These are phyloP conservation scores for Kitagawia praeruptora DNA, from an alignment of 129 eudicot genomes.

Conservation along the genomic window DNA sequence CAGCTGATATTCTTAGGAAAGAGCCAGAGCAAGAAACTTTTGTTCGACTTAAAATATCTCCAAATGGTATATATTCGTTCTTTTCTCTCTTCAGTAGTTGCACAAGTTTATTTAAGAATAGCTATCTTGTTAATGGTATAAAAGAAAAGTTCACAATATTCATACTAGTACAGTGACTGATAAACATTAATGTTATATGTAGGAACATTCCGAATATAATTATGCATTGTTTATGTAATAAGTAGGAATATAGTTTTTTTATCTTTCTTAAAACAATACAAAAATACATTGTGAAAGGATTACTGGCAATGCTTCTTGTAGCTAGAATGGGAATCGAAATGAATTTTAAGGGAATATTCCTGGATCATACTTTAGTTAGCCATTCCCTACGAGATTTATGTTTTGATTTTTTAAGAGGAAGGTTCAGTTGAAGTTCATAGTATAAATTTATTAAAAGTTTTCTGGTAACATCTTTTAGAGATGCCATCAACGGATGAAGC, in stretches of 20 bases:
- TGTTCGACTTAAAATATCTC: constrained; percentile 70
- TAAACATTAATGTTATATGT: not conserved
- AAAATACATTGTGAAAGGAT: not conserved
- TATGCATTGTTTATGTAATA: not conserved
- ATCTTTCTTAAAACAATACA: not conserved
- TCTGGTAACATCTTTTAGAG: constrained; percentile 30
- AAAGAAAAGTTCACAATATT: not conserved
- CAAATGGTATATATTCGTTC: constrained; percentile 40
- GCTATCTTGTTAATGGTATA: not conserved
- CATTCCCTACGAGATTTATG: not conserved
- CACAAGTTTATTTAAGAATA: not conserved
- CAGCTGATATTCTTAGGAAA: constrained; percentile 94
- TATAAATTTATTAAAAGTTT: not conserved
- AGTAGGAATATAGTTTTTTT: not conserved
- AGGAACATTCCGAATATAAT: not conserved
- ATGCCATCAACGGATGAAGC: constrained; percentile 85
- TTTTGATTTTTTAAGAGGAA: not conserved
- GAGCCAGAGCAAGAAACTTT: constrained; percentile 98
- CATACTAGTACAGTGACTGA: not conserved
- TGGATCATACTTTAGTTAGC: not conserved
- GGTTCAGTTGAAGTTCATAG: not conserved
- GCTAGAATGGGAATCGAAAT: not conserved
- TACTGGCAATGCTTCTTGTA: not conserved
- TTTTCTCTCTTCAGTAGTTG: not conserved
- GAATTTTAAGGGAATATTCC: not conserved